Evolutionary conservation across 208 protist genomes (phyloP).

Genomic region (Acanthamoeba divionensis): DNA sequence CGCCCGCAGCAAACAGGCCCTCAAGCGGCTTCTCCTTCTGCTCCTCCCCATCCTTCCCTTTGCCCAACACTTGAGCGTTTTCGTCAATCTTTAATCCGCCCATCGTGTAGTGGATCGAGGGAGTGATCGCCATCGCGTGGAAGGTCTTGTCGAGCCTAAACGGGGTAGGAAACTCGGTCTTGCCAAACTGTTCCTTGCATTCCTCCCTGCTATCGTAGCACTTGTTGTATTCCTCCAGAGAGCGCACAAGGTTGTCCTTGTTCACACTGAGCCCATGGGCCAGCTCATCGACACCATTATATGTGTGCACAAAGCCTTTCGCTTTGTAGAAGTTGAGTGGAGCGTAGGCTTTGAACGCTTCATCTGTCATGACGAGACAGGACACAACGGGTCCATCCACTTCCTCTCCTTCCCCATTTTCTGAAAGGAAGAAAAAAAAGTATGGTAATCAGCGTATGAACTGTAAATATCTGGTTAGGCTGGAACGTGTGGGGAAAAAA

Average conservation of each 20-base stretch:
- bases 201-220: neutral
- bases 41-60: neutral
- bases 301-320: slow-evolving; percentile 78
- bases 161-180: slow-evolving; percentile 70
- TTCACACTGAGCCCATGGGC: neutral
- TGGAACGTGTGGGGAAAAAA: too few species aligned
- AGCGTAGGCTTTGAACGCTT: slow-evolving; percentile 81
- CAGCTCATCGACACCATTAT: slow-evolving; percentile 72
- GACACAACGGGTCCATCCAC: slow-evolving; percentile 57
- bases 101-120: slow-evolving; percentile 95
- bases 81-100: slow-evolving; percentile 87
- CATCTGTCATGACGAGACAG: slow-evolving; percentile 86
- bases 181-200: slow-evolving; percentile 82
- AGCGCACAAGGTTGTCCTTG: neutral
- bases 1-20: slow-evolving; percentile 92
- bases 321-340: slow-evolving; percentile 84
- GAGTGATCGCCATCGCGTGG: slow-evolving; percentile 84
- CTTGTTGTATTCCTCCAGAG: slow-evolving; percentile 62
- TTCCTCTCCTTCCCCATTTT: slow-evolving; percentile 46
- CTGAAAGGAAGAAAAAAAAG: too few species aligned
- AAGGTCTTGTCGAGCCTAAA: slow-evolving; percentile 46
- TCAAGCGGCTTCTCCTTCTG: slow-evolving; percentile 71
- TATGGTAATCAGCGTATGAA: too few species aligned
- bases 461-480: too few species aligned
- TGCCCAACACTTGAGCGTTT: slow-evolving; percentile 78